Evolutionary conservation across 306 rosid species (phyloP).

Genomic region (Pueraria montana): DNA sequence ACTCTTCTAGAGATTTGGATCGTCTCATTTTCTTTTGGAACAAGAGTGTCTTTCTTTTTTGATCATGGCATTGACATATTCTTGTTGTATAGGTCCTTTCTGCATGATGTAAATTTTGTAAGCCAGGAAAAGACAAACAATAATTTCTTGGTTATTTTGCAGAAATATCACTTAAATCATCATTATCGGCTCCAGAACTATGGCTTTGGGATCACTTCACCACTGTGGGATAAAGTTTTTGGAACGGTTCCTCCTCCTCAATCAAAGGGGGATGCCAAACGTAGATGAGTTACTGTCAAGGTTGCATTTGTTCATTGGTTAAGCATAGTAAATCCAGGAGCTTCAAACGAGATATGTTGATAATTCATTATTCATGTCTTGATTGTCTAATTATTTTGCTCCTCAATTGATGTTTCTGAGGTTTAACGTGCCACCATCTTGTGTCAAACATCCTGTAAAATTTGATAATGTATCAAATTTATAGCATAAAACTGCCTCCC

Average conservation of each 20-base stretch:
- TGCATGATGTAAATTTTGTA: slow-evolving; percentile 32
- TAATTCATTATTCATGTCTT: slow-evolving; percentile 31
- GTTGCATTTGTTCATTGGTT: slow-evolving; percentile 49
- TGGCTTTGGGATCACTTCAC: slow-evolving; percentile 94
- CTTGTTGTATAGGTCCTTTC: slow-evolving; percentile 4
- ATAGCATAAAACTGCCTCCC: slow-evolving; percentile 24
- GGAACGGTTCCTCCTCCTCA: slow-evolving; percentile 75
- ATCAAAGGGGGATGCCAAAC: slow-evolving; percentile 56
- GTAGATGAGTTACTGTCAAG: slow-evolving; percentile 53
- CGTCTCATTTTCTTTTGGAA: slow-evolving; percentile 9
- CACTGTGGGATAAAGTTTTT: slow-evolving; percentile 84
- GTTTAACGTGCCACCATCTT: slow-evolving; percentile 40
- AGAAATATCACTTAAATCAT: slow-evolving; percentile 94
- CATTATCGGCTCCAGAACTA: slow-evolving; percentile 75
- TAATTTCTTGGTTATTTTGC: slow-evolving; percentile 44
- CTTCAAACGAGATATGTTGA: slow-evolving; percentile 32
- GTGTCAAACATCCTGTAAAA: slow-evolving; percentile 43
- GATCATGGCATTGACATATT: slow-evolving; percentile 10
- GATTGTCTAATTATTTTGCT: slow-evolving; percentile 44
- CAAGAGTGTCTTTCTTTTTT: slow-evolving; percentile 10
- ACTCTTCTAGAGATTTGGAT: slow-evolving; percentile 8
- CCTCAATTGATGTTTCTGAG: slow-evolving; percentile 46
- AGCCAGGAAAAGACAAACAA: slow-evolving; percentile 20
- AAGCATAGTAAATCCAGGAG: slow-evolving; percentile 49
- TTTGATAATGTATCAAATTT: slow-evolving; percentile 36